Base-by-base conservation (phyloP, 345 rosid genomes). In the Citrus inodora region DNA sequence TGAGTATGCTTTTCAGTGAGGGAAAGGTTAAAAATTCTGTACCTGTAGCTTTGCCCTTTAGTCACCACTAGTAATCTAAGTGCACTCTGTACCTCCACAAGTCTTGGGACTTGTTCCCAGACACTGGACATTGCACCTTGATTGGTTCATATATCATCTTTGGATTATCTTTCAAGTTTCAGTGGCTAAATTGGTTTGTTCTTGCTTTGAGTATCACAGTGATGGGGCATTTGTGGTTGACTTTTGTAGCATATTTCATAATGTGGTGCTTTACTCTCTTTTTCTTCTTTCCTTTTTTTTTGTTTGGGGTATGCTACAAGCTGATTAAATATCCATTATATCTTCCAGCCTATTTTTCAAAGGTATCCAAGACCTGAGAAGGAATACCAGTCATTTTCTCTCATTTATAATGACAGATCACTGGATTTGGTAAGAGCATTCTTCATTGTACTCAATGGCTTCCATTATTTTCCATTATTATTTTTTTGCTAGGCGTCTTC, bases 321-420 rank as follows among this genome's bases (percentile, higher is more conserved):
- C 87, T 87, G 80, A 88, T 82, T 76, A 74, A 64, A 63, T 24
- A 30, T 30, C 59, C 65, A 58, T 76, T 70, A 74, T 76, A 58
- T 80, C 63, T 80, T 86, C 83, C 94, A 94, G 99, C 97, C 95
- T 75, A 96, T 94, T 79, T 96, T 96, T 85, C 98, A 94, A 86
- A 89, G 99, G 85, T 87, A 92, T 88, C 99, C 98, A 59, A 94
- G 98, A 30, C 99, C 99, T 11, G 99, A 96, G 89, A 96, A 96
- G 90, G 99, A 96, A 84, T 96, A 94, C 79, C 99, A 96, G 85
- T 96, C 99, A 14, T 94, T 96, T 88, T 96, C 99, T 66, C 95
- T 96, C 72, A 96, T 92, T 82, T 96, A 96, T 82, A 92, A 86
- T 83, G 99, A 94, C 71, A 92, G 99, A 63, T 94, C 99, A 40